Conservation (phyloP, 139 green algal genomes). For the Tetradesmus obliquus region DNA sequence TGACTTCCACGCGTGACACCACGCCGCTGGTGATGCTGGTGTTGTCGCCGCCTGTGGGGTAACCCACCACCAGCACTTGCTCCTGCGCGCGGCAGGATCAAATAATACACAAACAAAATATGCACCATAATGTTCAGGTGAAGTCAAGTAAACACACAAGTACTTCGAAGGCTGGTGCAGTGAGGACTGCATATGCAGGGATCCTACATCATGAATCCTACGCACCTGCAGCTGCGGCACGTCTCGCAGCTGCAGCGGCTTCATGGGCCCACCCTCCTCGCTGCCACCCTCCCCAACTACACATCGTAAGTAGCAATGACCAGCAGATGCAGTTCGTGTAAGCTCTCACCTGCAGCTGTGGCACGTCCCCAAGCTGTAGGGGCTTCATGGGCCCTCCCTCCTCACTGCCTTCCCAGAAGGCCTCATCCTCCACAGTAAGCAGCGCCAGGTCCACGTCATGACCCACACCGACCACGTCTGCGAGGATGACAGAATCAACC, state of each 20-base stretch:
- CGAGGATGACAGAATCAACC: background rate
- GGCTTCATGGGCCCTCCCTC: slow-evolving; percentile 53
- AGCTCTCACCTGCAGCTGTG: slow-evolving; percentile 55
- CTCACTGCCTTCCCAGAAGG: slow-evolving; percentile 63
- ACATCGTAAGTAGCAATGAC: too few relatives aligned
- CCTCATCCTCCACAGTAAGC: slow-evolving; percentile 68
- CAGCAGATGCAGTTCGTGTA: background rate
- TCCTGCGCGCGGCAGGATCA: background rate
- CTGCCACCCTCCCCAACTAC: too few relatives aligned
- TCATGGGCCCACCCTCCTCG: too few relatives aligned
- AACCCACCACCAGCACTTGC: slow-evolving; percentile 48
- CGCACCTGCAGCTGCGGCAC: slow-evolving; percentile 63
- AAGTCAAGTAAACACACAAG: background rate
- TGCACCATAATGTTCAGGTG: background rate
- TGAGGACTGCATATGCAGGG: background rate
- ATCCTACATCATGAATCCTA: background rate
- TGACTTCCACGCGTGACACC: slow-evolving; percentile 60
- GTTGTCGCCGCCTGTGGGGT: slow-evolving; percentile 75
- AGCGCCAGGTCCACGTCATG: slow-evolving; percentile 79
- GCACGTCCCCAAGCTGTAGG: slow-evolving; percentile 66
- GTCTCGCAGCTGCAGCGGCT: background rate
- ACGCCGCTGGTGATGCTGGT: slow-evolving; percentile 67
- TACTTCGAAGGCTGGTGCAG: too few relatives aligned
- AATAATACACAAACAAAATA: background rate
- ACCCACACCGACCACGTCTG: slow-evolving; percentile 76